Conservation (phyloP, 2,329 filamentous ascomycete genomes). For the Xylaria sp. region DNA sequence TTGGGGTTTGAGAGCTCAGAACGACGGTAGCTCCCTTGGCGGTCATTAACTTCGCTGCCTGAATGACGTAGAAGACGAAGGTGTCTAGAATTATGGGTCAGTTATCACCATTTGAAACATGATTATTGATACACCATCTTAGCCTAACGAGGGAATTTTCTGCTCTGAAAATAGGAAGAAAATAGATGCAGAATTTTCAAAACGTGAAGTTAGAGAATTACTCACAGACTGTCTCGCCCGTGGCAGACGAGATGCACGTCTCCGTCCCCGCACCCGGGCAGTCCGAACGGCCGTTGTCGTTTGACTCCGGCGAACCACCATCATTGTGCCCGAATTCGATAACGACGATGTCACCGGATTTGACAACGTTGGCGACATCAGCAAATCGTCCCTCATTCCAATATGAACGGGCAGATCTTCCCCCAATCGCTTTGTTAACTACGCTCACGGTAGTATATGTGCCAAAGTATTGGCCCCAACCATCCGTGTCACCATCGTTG, state of each 20-base stretch:
- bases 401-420: conserved; percentile 70
- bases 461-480: conserved; percentile 69
- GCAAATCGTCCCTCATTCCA: conserved; percentile 70
- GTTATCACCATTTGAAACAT: background rate
- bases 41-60: conserved; percentile 48
- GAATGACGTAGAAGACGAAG: conserved; percentile 46
- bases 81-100: conserved; percentile 28
- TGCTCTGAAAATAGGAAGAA: background rate
- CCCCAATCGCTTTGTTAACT: conserved; percentile 70
- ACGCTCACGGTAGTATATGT: conserved; percentile 58
- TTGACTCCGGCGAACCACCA: conserved; percentile 62
- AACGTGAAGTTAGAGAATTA: background rate
- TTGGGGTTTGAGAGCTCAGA: conserved; percentile 67
- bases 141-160: background rate
- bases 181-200: background rate
- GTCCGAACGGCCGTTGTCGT: conserved; percentile 69
- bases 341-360: conserved; percentile 69
- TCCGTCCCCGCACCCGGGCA: conserved; percentile 64
- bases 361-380: conserved; percentile 60
- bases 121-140: background rate
- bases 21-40: conserved; percentile 70
- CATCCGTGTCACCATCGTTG: conserved; percentile 53
- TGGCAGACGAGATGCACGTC: conserved; percentile 57
- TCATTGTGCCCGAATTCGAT: conserved; percentile 80
- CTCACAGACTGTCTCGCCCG: conserved; percentile 44